Base-by-base conservation (phyloP, 1,284 basidiomycete species). In the Fistulinella cinereoalba region DNA sequence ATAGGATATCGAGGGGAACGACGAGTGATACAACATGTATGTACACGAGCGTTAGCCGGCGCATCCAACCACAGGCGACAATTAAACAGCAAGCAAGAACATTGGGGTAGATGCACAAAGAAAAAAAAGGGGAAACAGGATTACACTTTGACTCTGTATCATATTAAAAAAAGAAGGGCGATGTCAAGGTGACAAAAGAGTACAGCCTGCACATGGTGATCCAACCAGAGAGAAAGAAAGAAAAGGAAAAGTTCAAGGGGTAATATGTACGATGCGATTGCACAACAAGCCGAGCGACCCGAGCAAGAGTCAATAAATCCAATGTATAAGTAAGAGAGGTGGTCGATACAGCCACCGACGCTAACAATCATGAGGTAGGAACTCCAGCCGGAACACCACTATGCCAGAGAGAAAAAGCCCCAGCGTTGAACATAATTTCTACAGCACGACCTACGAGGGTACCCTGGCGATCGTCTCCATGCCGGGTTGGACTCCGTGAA, bases 371-470 rank as follows among this genome's bases (percentile, higher is more conserved):
- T 21, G 57, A 51, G 18, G 61, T 38, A n/a, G 61, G 24, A 18
- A 54, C 51, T 16, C 56, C 41, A 12, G 58, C 24, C 19, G 60
- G 49, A 22, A 50, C 11, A 13, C 64, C 62, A 27, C 16, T 53
- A 29, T 56, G 50, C 62, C 65, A 64, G 21, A 64, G 81, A 37
- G 81, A 67, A 24, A 79, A 81, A 19, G 81, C 79, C 7, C 84
- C 76, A 10, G 83, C 83, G 51, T 72, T 78, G 32, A 76, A 79
- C 50, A 86, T 79, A 24, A 86, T 82, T 42, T 81, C 83, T n/a
- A 79, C 81, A 13, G 84, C 84, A 54, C 83, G 80, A 34, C 75
- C 76, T n/a, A 84, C 80, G 16, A 85, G 73, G 23, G 76, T 77
- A 15, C 64, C 66, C 28, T 57, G 63, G n/a, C 61, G 53, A 8